phyloP scores from a whole-genome alignment of 2,329 filamentous ascomycete genomes.

The Pseudogymnoascus sp. region DNA sequence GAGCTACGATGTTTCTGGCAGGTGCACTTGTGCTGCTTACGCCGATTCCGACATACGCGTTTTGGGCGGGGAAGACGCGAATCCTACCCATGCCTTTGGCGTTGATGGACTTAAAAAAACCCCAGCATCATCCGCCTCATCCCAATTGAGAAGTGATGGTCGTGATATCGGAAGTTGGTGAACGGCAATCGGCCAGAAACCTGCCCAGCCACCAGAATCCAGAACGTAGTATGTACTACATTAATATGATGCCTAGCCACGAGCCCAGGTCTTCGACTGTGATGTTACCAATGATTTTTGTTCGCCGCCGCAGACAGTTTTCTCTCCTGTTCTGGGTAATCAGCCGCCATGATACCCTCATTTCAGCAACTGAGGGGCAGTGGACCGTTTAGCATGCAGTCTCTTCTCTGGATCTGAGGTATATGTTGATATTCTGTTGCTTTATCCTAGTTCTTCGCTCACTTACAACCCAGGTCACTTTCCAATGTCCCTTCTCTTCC shows the following conservation, averaged over 20 bases:
- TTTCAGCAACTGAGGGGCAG: neutral
- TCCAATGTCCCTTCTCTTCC: neutral
- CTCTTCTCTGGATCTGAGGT: neutral
- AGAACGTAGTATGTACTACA: neutral
- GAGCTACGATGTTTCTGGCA: neutral
- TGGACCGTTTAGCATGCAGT: neutral
- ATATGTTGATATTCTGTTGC: neutral
- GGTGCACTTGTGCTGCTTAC: neutral
- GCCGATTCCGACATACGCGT: neutral
- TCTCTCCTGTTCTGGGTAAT: neutral
- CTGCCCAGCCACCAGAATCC: neutral
- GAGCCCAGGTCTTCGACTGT: neutral
- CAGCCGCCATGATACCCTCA: neutral
- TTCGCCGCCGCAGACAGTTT: neutral
- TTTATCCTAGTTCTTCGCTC: neutral
- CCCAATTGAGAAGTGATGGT: neutral
- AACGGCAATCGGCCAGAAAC: too few relatives aligned
- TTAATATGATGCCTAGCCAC: neutral
- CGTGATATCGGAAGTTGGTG: neutral
- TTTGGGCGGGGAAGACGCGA: neutral
- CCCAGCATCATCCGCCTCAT: neutral
- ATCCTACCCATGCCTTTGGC: neutral
- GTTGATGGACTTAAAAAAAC: neutral
- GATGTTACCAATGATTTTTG: neutral
- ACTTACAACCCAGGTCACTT: neutral